Evolutionary conservation across 2,329 filamentous ascomycete genomes (phyloP), one percentile per base, ranked within the genome.

Genomic region (Aureobasidium sp.): DNA sequence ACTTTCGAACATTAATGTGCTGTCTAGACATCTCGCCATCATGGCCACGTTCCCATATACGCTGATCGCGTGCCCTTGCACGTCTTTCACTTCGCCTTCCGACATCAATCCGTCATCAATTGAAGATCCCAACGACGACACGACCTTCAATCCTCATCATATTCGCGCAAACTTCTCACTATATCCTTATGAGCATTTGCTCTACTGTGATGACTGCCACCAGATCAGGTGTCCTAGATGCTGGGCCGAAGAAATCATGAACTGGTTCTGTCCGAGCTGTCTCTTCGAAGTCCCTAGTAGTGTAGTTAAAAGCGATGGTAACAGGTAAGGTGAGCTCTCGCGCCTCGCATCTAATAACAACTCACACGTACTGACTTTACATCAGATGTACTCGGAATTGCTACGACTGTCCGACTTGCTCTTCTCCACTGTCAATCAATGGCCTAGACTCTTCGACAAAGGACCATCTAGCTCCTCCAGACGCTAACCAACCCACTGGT

Each of bases 121-220:
- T 25, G 31, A 58, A 23, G 55, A 58, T 11, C 31, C 31, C n/a
- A 43, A 58, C n/a, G 55, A 58, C 25, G 55, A 90, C 61, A 80
- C 82, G 63, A 87, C 89, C 4, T 96, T 99, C 73, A 89, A 99
- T 71, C 91, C 94, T 2, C 85, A 88, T 67, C 86, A 87, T 63
- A 84, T 89, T 17, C 86, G 92, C 38, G 89, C 94, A 61, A 94
- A 91, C 73, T 97, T 90, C 78, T 92, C 90, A 65, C 80, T 99
- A 33, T 96, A 93, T 70, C 93, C 94, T 0, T 85, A 96, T 46
- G 93, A 97, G 70, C 87, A 96, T 71, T 83, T 99, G 27, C 82
- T 97, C 42, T 99, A 95, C 77, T 99, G 94, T 78, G 93, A 96
- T 71, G 94, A 97, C 72, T 99, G 94, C 73, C 90, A 95, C 71